phyloP scores from a whole-genome alignment of 2,329 filamentous ascomycete genomes.

The Arthrinium phaeospermum region DNA sequence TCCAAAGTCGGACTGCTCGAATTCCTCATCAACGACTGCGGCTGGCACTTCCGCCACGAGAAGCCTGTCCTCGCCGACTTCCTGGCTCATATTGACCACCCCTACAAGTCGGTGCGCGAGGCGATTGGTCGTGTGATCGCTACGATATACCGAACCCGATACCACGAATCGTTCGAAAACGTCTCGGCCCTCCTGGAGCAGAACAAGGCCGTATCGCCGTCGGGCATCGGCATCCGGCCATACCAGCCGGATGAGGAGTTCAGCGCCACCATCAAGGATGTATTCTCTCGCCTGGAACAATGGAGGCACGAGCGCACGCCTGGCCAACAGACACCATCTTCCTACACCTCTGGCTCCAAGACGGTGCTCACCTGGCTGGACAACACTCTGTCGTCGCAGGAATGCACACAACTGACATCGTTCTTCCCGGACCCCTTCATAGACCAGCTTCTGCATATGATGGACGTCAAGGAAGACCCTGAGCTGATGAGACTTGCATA shows the following conservation, averaged over 20 bases:
- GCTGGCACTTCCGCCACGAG: conserved; percentile 95
- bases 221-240: conserved; percentile 82
- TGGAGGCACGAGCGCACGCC: conserved; percentile 87
- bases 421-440: conserved; percentile 93
- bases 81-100: conserved; percentile 89
- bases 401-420: conserved; percentile 86
- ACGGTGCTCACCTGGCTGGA: conserved; percentile 96
- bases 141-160: conserved; percentile 86
- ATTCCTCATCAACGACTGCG: conserved; percentile 83
- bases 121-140: conserved; percentile 90
- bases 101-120: conserved; percentile 96
- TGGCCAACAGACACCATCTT: conserved; percentile 89
- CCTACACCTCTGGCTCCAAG: conserved; percentile 95
- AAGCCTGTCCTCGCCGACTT: conserved; percentile 90
- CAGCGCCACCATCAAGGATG: conserved; percentile 69
- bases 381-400: conserved; percentile 85
- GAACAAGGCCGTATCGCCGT: conserved; percentile 78
- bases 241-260: conserved; percentile 83
- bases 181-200: conserved; percentile 75
- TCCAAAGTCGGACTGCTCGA: conserved; percentile 93
- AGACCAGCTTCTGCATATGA: conserved; percentile 96
- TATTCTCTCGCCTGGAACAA: conserved; percentile 80
- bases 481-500: conserved; percentile 95
- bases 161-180: conserved; percentile 91
- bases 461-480: conserved; percentile 98